phyloP scores from a whole-genome alignment of 1,284 basidiomycete genomes.

The Microbotryum lychnidis-dioicae region DNA sequence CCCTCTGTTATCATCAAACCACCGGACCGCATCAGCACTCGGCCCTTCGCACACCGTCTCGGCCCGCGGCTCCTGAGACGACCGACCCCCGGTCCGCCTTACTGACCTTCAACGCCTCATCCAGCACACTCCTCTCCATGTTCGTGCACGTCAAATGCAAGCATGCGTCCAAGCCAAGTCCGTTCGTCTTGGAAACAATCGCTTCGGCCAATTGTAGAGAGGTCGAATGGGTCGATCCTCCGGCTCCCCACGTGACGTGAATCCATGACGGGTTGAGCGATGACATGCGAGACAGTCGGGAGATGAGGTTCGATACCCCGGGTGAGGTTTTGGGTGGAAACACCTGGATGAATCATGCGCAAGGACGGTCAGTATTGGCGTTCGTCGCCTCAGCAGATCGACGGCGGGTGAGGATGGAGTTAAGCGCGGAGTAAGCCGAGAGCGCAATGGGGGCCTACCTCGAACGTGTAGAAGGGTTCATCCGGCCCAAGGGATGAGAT shows the following conservation, averaged over 20 bases:
- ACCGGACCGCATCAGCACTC: background rate
- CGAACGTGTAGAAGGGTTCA: conserved; percentile 33
- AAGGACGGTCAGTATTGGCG: background rate
- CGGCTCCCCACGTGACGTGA: conserved; percentile 34
- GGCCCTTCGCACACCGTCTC: no score
- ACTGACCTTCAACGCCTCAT: conserved; percentile 31
- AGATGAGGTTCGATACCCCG: conserved; percentile 88
- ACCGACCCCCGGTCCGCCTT: background rate
- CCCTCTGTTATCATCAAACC: conserved; percentile 53
- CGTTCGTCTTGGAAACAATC: conserved; percentile 8
- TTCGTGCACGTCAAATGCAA: conserved; percentile 32
- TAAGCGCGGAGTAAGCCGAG: background rate
- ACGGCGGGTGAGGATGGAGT: background rate
- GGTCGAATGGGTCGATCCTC: conserved; percentile 70
- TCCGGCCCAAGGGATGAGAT: conserved; percentile 17
- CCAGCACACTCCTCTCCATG: conserved; percentile 28
- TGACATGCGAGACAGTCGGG: conserved; percentile 94
- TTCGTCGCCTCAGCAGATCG: background rate
- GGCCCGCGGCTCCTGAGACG: no score
- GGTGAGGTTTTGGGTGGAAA: conserved; percentile 41
- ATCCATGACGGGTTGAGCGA: conserved; percentile 21
- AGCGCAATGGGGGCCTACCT: conserved; percentile 12
- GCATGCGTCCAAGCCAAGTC: conserved; percentile 32
- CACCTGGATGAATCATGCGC: conserved; percentile 12
- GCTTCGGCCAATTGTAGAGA: conserved; percentile 62